A percentile compares a stretch with the other conserved stretches of the same genome.
Conservation (phyloP, 495 filamentous ascomycete genomes). For the Penicillium steckii region DNA sequence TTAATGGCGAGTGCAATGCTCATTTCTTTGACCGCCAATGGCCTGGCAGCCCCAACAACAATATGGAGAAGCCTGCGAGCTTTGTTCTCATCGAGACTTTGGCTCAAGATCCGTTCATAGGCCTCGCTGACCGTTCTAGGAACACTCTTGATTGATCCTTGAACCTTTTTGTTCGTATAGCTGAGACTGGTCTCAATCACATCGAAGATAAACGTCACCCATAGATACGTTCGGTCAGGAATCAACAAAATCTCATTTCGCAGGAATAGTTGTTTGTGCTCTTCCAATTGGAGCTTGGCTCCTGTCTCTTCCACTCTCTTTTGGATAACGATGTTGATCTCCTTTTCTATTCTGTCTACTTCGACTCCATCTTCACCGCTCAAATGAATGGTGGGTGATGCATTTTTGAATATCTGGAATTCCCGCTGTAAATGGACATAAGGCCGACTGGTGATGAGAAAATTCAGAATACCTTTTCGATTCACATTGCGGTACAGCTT, state of each 20-base stretch:
- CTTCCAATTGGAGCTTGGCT: slow-evolving; percentile 11
- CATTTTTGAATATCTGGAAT: slow-evolving; percentile 25
- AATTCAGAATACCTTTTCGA: too few species aligned
- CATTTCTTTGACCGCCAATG: slow-evolving; percentile 42
- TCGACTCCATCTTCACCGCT: slow-evolving; percentile 34
- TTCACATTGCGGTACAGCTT: too few species aligned
- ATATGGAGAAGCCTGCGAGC: slow-evolving; percentile 37
- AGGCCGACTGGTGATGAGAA: slow-evolving; percentile 51
- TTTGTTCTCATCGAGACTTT: slow-evolving; percentile 16
- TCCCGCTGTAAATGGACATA: slow-evolving; percentile 34
- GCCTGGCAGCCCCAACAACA: slow-evolving; percentile 36
- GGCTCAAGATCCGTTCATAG: slow-evolving; percentile 40
- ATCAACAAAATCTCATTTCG: slow-evolving; percentile 22
- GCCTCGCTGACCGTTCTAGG: not conserved
- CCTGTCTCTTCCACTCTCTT: slow-evolving; percentile 25
- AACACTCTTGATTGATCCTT: not conserved
- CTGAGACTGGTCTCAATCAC: slow-evolving; percentile 24
- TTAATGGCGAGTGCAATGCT: slow-evolving; percentile 31
- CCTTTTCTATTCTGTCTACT: slow-evolving; percentile 34
- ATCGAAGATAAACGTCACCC: slow-evolving; percentile 37
- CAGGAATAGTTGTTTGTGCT: slow-evolving; percentile 18
- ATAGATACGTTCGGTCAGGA: slow-evolving; percentile 48
- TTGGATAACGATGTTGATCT: slow-evolving; percentile 44
- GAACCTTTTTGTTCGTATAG: slow-evolving; percentile 22
- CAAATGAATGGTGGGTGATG: slow-evolving; percentile 36